Base-by-base conservation (phyloP, 1,284 basidiomycete species). In the Trametes versicolor region DNA sequence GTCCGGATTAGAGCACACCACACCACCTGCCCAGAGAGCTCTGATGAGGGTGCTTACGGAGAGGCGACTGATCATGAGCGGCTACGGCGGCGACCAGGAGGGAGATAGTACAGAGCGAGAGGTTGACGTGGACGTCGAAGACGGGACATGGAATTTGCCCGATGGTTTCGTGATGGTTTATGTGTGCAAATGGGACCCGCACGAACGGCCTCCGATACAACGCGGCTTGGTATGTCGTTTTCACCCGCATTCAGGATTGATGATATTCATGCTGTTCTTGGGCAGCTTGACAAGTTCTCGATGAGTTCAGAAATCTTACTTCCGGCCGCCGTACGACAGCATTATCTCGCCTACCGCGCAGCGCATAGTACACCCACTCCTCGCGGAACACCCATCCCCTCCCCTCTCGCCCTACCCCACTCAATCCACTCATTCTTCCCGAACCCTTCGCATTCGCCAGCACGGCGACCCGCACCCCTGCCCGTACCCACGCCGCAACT, bases 281-380 rank as follows among this genome's bases (percentile, higher is more conserved):
- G 1, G 62, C 72, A 94, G 92, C 80, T 94, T 25, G 92, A 94
- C 73, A 86, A 85, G 67, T 94, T 94, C 74, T 81, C 91, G 2
- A 88, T 94, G 83, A 93, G 90, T 70, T 84, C 84, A 5, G 85
- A 85, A 47, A 76, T 93, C 58, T 62, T 56, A 9, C 60, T 76
- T n/a, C 58, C 70, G 1, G 61, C 72, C 0, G 62, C 70, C 13
- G 60, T 70, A 1, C 71, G 74, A n/a, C 74, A 74, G 37, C 62
- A 68, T 25, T 74, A 73, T 55, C 62, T 67, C 8, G 64, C 74
- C 4, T 74, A 73, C 51, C 72, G 74, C 15, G 60, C 64, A 12
- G 62, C 71, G 12, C 66, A 70, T 27, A n/a, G n/a, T n/a, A 55
- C 70, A 6, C 62, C 71, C 6, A 73, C 73, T 2, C 73, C 74